Conservation (phyloP, 2,329 filamentous ascomycete genomes). For the Botryotinia narcissicola region DNA sequence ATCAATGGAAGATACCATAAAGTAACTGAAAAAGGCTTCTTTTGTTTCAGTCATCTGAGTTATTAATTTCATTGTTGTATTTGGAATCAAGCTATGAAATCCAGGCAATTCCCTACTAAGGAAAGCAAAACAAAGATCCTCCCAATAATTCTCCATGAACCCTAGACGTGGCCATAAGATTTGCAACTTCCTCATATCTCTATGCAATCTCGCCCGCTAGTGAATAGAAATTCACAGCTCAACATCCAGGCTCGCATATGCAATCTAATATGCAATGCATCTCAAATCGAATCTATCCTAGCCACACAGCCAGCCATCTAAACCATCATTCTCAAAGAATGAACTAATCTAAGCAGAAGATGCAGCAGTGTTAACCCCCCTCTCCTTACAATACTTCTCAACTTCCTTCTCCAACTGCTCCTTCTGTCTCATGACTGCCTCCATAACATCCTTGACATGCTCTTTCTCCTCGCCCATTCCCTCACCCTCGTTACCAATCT, state of each 20-base stretch:
- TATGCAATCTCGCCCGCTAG: neutral
- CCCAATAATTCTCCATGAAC: neutral
- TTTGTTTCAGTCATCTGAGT: neutral
- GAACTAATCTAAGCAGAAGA: neutral
- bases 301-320: neutral
- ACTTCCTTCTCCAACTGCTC: constrained; percentile 71
- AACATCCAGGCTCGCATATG: neutral
- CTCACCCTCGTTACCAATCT: constrained; percentile 31
- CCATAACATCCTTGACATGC: constrained; percentile 69
- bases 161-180: neutral
- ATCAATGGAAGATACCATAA: too few species aligned
- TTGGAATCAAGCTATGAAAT: neutral
- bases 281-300: neutral
- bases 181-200: neutral
- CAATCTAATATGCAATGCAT: neutral
- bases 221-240: too few species aligned
- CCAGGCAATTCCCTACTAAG: neutral
- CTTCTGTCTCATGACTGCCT: constrained; percentile 60
- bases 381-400: constrained; percentile 68
- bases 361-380: constrained; percentile 34
- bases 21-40: neutral
- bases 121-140: neutral
- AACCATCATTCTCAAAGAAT: neutral
- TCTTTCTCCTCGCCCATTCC: constrained; percentile 42
- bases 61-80: neutral